Evolutionary conservation across 1,284 basidiomycete genomes (phyloP), one percentile per base, ranked within the genome.

Genomic region (Macrocystidia cucumis): DNA sequence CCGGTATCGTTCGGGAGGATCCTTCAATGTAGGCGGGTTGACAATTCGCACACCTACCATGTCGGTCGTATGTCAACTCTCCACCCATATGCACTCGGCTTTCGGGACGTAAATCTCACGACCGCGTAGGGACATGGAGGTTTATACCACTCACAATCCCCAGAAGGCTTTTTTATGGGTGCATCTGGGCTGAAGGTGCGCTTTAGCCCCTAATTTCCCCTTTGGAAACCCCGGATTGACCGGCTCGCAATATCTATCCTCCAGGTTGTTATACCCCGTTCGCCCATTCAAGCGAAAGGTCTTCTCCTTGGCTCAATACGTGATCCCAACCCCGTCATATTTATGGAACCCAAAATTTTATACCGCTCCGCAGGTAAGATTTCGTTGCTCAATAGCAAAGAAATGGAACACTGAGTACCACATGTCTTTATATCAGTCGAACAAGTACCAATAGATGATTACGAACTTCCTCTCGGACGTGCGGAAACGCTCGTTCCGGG

Each of bases 281-380:
- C 88, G 2, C 93, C 92, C 0, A 80, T 93, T 24, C 93, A 97
- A 66, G 92, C 91, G 13, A 97, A 97, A 59, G 92, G 92, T 1
- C 64, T 97, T 1, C 63, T 97, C 5, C 68, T 95, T 4, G 74
- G 78, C 3, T 79, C 90, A 0, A 89, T 97, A 39, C 75, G 90
- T 29, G 91, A 96, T 52, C 87, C 89, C 0, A 93, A 95, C 50
- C 93, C 93, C 0, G 86, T 91, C 4, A 76, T 97, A 32, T 91
- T 97, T 57, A 85, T 97, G 72, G 92, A 97, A 59, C 92, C 92
- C 7, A 97, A 97, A 57, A 73, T 91, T 38, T 65, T 93, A 5
- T 92, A 92, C 53, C 77, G 88, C 34, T 87, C 85, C 29, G 72
- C 85, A 51, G 74, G 81, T 82, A 47, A 14, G 43, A 30, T 16